A percentile compares a stretch with the other conserved stretches of the same genome.
Conservation (phyloP, 768 basidiomycete genomes). For the Leccinum fibrillosum region DNA sequence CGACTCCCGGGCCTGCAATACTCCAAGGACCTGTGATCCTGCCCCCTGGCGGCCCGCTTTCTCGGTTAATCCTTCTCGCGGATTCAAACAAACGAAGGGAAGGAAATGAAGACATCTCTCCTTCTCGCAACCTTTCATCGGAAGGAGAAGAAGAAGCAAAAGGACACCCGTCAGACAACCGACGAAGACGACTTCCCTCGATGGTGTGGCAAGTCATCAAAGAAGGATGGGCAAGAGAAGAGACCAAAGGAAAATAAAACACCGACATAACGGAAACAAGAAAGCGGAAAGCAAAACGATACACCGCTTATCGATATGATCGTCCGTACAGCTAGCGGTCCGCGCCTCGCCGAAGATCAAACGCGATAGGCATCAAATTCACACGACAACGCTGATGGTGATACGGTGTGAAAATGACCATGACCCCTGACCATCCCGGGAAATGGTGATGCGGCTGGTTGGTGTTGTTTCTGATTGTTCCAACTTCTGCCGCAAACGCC, state of each 20-base stretch:
- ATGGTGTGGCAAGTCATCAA: neutral
- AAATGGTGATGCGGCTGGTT: neutral
- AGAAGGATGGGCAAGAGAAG: neutral
- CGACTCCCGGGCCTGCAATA: neutral
- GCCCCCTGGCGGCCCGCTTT: no score
- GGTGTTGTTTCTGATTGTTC: neutral
- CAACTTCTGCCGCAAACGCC: neutral
- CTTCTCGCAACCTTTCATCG: neutral
- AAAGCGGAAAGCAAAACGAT: neutral
- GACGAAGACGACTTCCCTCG: neutral
- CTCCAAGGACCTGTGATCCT: no score
- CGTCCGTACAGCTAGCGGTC: neutral
- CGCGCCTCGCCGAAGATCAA: slow-evolving; percentile 21
- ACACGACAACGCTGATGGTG: slow-evolving; percentile 1
- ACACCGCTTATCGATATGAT: slow-evolving; percentile 18
- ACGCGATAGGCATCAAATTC: slow-evolving; percentile 14
- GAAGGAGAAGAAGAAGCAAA: slow-evolving; percentile 2
- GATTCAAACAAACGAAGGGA: neutral
- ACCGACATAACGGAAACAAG: neutral
- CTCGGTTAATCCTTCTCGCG: neutral
- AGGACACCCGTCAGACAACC: neutral
- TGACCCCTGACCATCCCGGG: neutral
- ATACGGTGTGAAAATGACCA: neutral
- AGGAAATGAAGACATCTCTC: neutral
- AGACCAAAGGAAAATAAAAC: neutral